Evolutionary conservation across 1,284 basidiomycete genomes (phyloP).

Genomic region (Clitocybe nebularis): DNA sequence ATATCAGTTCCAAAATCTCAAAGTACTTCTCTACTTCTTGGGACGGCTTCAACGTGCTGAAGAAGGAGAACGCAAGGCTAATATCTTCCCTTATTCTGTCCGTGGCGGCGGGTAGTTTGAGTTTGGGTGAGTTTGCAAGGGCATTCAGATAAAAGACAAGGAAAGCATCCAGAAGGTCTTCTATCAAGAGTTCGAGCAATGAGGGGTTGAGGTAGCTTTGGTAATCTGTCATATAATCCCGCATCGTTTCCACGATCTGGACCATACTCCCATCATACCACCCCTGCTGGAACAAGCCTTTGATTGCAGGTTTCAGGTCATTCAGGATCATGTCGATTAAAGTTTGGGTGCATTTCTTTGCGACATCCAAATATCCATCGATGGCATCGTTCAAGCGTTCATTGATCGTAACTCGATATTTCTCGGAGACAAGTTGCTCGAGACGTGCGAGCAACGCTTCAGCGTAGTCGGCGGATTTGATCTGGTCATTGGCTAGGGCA

Average conservation of each 20-base stretch:
- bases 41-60: conserved; percentile 73
- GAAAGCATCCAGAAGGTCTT: conserved; percentile 92
- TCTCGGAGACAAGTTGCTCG: conserved; percentile 90
- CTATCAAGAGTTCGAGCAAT: conserved; percentile 88
- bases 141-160: conserved; percentile 89
- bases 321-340: conserved; percentile 95
- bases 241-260: conserved; percentile 92
- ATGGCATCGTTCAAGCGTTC: conserved; percentile 93
- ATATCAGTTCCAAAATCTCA: conserved; percentile 83
- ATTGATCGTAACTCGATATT: conserved; percentile 82
- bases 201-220: conserved; percentile 88
- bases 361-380: conserved; percentile 97
- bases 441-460: conserved; percentile 84
- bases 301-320: conserved; percentile 88
- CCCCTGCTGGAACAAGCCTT: conserved; percentile 76
- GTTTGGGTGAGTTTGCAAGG: conserved; percentile 80
- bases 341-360: conserved; percentile 93
- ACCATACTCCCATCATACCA: conserved; percentile 90
- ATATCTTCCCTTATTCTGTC: conserved; percentile 85
- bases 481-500: conserved; percentile 97
- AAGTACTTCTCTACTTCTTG: conserved; percentile 83
- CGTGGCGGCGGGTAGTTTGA: conserved; percentile 83
- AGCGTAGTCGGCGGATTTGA: conserved; percentile 93
- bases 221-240: conserved; percentile 94
- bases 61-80: conserved; percentile 75